phyloP scores from a whole-genome alignment of 768 basidiomycete species.

The Rhizopogon vulgaris region DNA sequence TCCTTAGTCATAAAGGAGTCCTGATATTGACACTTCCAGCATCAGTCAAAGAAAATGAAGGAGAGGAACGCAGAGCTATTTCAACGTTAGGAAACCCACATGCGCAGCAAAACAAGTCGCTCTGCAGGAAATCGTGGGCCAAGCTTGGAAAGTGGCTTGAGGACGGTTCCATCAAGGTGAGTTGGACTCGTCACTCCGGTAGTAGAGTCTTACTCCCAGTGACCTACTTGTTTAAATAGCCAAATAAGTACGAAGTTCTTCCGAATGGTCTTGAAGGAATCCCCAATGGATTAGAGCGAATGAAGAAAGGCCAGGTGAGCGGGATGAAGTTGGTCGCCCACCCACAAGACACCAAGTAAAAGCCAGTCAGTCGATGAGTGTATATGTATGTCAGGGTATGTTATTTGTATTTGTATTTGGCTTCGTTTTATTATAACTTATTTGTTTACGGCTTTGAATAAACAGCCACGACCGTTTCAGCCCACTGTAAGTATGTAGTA shows the following conservation, averaged over 20 bases:
- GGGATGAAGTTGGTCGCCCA: conserved; percentile 37
- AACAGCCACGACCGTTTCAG: too few relatives aligned
- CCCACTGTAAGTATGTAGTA: too few relatives aligned
- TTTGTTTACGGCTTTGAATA: too few relatives aligned
- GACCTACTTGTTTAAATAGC: conserved; percentile 17
- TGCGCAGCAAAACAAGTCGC: conserved; percentile 8
- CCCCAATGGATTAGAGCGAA: conserved; percentile 26
- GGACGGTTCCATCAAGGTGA: conserved; percentile 20
- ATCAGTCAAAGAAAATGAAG: conserved; percentile 17
- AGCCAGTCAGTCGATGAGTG: too few relatives aligned
- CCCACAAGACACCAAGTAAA: conserved; percentile 31
- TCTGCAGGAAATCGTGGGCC: conserved; percentile 15
- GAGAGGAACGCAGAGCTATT: conserved; percentile 12
- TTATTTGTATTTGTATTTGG: too few relatives aligned
- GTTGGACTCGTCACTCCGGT: neutral
- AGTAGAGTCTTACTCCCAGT: neutral
- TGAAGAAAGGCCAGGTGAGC: conserved; percentile 34
- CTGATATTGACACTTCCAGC: conserved; percentile 23
- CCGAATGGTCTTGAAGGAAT: conserved; percentile 35
- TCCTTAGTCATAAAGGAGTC: conserved; percentile 27
- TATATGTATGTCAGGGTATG: too few relatives aligned
- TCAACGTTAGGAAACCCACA: conserved; percentile 21
- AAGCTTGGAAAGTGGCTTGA: conserved; percentile 20
- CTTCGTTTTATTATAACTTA: too few relatives aligned
- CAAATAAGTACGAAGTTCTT: conserved; percentile 36